A percentile compares a stretch with the other conserved stretches of the same genome.
Conservation (phyloP, 2,329 filamentous ascomycete species). For the Cercospora sp. region DNA sequence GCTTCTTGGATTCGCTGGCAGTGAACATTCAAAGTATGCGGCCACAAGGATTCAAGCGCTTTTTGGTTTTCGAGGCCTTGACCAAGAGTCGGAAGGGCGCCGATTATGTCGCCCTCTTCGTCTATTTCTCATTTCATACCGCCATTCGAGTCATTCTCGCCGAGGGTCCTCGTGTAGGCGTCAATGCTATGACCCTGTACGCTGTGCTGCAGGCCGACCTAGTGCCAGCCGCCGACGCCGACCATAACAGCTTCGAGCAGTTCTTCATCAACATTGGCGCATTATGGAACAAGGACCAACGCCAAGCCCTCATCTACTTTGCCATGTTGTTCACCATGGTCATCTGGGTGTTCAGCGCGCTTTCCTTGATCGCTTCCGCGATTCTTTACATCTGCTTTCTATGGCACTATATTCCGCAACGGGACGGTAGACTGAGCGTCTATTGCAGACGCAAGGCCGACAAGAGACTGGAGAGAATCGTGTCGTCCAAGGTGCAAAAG, state of each 20-base stretch:
- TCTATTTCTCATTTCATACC: conserved; percentile 80
- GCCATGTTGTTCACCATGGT: conserved; percentile 91
- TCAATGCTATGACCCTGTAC: conserved; percentile 87
- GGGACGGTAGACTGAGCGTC: conserved; percentile 75
- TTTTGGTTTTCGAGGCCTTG: conserved; percentile 86
- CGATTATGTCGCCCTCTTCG: conserved; percentile 87
- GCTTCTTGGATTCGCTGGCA: conserved; percentile 85
- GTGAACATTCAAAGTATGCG: conserved; percentile 81
- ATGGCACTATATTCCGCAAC: conserved; percentile 83
- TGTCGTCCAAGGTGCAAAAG: conserved; percentile 83
- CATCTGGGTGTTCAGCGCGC: conserved; percentile 80
- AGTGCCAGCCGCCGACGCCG: conserved; percentile 54
- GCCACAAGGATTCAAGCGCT: conserved; percentile 81
- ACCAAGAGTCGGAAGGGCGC: conserved; percentile 89
- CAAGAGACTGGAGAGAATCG: conserved; percentile 77
- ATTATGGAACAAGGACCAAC: conserved; percentile 71
- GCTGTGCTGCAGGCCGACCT: conserved; percentile 78
- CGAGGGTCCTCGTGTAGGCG: conserved; percentile 85
- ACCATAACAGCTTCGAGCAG: conserved; percentile 65
- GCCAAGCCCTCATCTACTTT: conserved; percentile 78
- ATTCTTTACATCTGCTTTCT: conserved; percentile 86
- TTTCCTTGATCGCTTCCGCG: conserved; percentile 71
- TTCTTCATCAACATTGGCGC: conserved; percentile 82
- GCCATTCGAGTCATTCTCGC: conserved; percentile 89
- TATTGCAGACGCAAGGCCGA: conserved; percentile 95